Percentiles rank a stretch among this genome's conserved stretches.
Evolutionary conservation across 2,329 filamentous ascomycete genomes (phyloP).

Genomic region (Aspergillus sp.): DNA sequence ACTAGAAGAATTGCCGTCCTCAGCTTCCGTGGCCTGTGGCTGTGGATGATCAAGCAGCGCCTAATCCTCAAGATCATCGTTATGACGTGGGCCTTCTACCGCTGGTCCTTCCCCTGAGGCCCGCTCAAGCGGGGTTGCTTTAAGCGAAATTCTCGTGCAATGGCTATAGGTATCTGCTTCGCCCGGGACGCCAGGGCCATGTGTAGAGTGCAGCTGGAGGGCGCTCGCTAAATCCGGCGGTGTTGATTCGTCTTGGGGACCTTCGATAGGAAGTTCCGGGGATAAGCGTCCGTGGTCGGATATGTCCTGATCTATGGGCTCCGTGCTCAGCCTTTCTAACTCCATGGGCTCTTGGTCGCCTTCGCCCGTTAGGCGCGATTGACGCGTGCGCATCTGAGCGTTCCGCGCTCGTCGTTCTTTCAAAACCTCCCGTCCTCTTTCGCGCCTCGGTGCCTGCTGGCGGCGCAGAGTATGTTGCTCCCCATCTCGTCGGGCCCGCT

Average conservation of each 20-base stretch:
- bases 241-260: slow-evolving; percentile 1
- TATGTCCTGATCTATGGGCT: slow-evolving; percentile 6
- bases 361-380: slow-evolving; percentile 1
- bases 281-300: slow-evolving; percentile 4
- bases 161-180: slow-evolving; percentile 7
- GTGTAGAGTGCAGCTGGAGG: slow-evolving; percentile 1
- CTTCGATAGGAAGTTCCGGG: slow-evolving; percentile 3
- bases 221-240: neutral
- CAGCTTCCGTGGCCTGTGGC: slow-evolving; percentile 1
- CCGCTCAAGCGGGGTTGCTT: slow-evolving; percentile 3
- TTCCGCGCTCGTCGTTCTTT: slow-evolving; percentile 5
- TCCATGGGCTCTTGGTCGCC: slow-evolving; percentile 9
- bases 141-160: slow-evolving; percentile 6
- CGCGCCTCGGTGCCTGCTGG: neutral
- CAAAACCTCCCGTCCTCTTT: slow-evolving; percentile 1
- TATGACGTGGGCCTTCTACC: slow-evolving; percentile 2
- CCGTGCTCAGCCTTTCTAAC: slow-evolving; percentile 5
- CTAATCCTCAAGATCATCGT: slow-evolving; percentile 2
- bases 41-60: slow-evolving; percentile 2
- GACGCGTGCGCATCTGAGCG: slow-evolving; percentile 3
- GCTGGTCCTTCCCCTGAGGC: slow-evolving; percentile 3
- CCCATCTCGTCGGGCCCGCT: slow-evolving; percentile 1
- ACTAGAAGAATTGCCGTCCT: slow-evolving; percentile 1
- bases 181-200: slow-evolving; percentile 1
- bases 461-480: slow-evolving; percentile 1